phyloP scores from a whole-genome alignment of 1,284 basidiomycete species.

The Leccinum variabile region DNA sequence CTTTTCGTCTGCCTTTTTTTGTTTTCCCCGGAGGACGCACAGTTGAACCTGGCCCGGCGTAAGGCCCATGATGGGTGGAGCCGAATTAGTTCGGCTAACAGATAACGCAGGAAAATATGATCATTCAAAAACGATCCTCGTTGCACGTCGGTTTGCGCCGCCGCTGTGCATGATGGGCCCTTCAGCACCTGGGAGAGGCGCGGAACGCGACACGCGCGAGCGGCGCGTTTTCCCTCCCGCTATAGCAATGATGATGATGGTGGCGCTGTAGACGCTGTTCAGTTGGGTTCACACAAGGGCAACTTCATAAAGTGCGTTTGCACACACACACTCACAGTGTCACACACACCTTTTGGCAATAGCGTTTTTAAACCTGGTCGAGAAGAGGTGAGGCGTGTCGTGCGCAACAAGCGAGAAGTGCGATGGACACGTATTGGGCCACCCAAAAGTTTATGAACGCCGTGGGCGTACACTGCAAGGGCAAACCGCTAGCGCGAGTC shows the following conservation, averaged over 20 bases:
- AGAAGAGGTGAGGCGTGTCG: slow-evolving; percentile 19
- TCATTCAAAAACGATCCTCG: slow-evolving; percentile 6
- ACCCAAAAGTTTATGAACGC: slow-evolving; percentile 23
- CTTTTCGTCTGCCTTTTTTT: background rate
- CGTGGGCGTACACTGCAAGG: slow-evolving; percentile 21
- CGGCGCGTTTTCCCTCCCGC: slow-evolving; percentile 3
- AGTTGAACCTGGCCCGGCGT: slow-evolving; percentile 3
- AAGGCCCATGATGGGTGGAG: background rate
- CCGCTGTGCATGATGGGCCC: slow-evolving; percentile 17
- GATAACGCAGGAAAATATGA: slow-evolving; percentile 6
- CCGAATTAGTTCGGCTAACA: slow-evolving; percentile 19
- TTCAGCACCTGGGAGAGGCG: slow-evolving; percentile 9
- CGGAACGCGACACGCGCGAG: slow-evolving; percentile 17
- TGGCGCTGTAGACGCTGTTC: slow-evolving; percentile 8
- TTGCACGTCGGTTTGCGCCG: background rate
- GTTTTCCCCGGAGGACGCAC: background rate
- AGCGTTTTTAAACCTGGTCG: slow-evolving; percentile 8
- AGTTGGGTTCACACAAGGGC: slow-evolving; percentile 5
- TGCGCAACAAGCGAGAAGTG: slow-evolving; percentile 23
- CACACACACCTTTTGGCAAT: slow-evolving; percentile 21
- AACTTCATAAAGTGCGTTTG: slow-evolving; percentile 6
- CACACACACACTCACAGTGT: background rate
- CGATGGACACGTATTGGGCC: slow-evolving; percentile 1
- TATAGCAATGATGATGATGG: slow-evolving; percentile 14
- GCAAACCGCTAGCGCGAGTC: slow-evolving; percentile 10